Conservation (phyloP, 371 early-diverging fungal genomes). For the Mycotypha africana region DNA sequence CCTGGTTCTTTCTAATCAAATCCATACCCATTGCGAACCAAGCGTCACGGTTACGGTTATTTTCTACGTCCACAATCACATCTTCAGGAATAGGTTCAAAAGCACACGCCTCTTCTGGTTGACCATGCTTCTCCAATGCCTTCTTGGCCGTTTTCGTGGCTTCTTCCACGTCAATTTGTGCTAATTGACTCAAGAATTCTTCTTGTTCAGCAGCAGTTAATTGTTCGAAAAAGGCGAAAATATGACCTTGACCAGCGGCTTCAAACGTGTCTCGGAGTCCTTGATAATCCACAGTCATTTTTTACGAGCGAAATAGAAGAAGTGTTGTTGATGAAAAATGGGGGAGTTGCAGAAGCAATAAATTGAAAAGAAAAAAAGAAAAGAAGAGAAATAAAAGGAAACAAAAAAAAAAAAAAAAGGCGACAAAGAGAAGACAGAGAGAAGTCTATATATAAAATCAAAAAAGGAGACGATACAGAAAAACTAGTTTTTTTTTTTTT, state of each 20-base stretch:
- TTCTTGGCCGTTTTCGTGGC: conserved; percentile 71
- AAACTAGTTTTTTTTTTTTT: no score
- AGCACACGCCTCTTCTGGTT: no score
- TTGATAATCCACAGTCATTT: no score
- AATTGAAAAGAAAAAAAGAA: no score
- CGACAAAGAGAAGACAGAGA: no score
- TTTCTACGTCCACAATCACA: conserved; percentile 70
- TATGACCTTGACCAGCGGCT: conserved; percentile 85
- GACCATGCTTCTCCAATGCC: conserved; percentile 38
- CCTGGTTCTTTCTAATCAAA: conserved; percentile 79
- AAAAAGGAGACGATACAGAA: no score
- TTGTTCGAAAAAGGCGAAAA: conserved; percentile 75
- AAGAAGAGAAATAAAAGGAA: no score
- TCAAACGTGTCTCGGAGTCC: conserved; percentile 60
- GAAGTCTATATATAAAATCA: no score
- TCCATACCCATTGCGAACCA: conserved; percentile 77
- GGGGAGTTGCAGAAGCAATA: no score
- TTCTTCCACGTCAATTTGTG: conserved; percentile 66
- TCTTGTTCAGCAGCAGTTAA: conserved; percentile 57
- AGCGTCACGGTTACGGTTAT: conserved; percentile 51
- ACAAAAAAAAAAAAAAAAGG: no score
- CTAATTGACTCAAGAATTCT: conserved; percentile 61
- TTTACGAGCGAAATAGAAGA: no score
- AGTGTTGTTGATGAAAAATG: no score
- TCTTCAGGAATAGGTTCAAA: conserved; percentile 76